A percentile compares a stretch with the other conserved stretches of the same genome.
These are phyloP conservation scores for Aureobasidium lini DNA, from an alignment of 2,329 filamentous ascomycete species.

Conservation along the genomic window DNA sequence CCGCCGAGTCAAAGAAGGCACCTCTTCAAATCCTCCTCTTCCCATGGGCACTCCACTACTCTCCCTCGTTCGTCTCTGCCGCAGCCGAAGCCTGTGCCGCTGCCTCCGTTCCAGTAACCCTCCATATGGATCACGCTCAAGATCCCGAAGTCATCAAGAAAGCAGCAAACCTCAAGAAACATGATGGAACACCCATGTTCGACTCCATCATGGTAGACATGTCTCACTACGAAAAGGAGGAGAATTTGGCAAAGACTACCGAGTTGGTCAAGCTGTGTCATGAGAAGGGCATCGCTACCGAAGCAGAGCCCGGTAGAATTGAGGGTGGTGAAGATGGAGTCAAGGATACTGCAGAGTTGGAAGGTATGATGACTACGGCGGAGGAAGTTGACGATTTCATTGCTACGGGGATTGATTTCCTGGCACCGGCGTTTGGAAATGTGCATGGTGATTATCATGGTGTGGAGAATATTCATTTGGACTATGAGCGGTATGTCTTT, in stretches of 20 bases:
- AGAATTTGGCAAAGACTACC: conserved; percentile 58
- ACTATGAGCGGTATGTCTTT: conserved; percentile 43
- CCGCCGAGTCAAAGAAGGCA: conserved; percentile 59
- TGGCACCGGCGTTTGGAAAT: conserved; percentile 70
- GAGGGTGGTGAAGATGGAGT: conserved; percentile 70
- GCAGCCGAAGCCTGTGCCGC: conserved; percentile 37
- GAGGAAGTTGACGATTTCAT: conserved; percentile 66
- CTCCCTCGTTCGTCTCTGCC: conserved; percentile 42
- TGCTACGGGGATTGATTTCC: conserved; percentile 62
- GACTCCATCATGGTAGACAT: conserved; percentile 74
- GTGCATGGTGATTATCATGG: conserved; percentile 72
- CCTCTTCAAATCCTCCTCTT: conserved; percentile 67
- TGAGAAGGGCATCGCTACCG: conserved; percentile 57
- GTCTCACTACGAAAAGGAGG: conserved; percentile 62
- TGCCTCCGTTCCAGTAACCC: conserved; percentile 35
- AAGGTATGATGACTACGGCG: conserved; percentile 58
- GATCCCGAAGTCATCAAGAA: conserved; percentile 35
- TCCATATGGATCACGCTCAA: conserved; percentile 44
- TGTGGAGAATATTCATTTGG: conserved; percentile 51
- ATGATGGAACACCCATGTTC: conserved; percentile 41
- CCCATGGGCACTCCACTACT: conserved; percentile 65
- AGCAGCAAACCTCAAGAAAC: conserved; percentile 25
- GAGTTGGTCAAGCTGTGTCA: conserved; percentile 59
- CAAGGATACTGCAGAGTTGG: conserved; percentile 55
- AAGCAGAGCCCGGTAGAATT: conserved; percentile 65